These are phyloP conservation scores for Wickerhamomyces xylosicus DNA, from an alignment of 805 yeast genomes.

Conservation along the genomic window DNA sequence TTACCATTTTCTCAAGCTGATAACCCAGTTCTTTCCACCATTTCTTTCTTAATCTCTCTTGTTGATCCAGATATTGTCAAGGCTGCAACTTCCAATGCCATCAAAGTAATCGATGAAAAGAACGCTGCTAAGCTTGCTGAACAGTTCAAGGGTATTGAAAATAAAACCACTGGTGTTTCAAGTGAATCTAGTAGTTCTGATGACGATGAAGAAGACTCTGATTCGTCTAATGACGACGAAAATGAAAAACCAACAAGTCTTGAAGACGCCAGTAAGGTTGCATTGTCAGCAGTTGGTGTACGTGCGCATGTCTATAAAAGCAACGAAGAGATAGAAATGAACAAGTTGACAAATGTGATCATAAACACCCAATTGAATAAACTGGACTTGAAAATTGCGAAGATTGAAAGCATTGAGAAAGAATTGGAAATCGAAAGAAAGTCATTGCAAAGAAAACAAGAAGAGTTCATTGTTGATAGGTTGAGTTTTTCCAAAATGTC, in stretches of 20 bases:
- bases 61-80: conserved; percentile 82
- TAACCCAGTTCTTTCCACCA: conserved; percentile 90
- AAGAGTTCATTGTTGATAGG: conserved; percentile 56
- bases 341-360: conserved; percentile 43
- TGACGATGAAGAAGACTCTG: conserved; percentile 21
- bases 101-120: conserved; percentile 21
- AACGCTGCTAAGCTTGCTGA: conserved; percentile 11
- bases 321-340: conserved; percentile 72
- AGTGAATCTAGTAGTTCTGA: conserved; percentile 32
- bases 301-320: conserved; percentile 72
- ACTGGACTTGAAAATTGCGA: conserved; percentile 50
- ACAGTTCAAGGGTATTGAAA: conserved; percentile 8
- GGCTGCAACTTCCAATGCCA: conserved; percentile 65
- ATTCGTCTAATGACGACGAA: conserved; percentile 25
- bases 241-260: conserved; percentile 17
- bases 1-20: conserved; percentile 79
- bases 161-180: conserved; percentile 5
- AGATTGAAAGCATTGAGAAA: conserved; percentile 52
- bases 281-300: conserved; percentile 39
- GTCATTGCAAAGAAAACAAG: conserved; percentile 49
- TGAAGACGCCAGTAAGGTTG: conserved; percentile 7
- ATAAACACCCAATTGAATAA: conserved; percentile 54
- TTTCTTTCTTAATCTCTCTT: conserved; percentile 74
- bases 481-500: conserved; percentile 56
- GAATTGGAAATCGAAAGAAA: conserved; percentile 57